Conservation (phyloP, 176 grass and related monocot species). For the Zoysia japonica region DNA sequence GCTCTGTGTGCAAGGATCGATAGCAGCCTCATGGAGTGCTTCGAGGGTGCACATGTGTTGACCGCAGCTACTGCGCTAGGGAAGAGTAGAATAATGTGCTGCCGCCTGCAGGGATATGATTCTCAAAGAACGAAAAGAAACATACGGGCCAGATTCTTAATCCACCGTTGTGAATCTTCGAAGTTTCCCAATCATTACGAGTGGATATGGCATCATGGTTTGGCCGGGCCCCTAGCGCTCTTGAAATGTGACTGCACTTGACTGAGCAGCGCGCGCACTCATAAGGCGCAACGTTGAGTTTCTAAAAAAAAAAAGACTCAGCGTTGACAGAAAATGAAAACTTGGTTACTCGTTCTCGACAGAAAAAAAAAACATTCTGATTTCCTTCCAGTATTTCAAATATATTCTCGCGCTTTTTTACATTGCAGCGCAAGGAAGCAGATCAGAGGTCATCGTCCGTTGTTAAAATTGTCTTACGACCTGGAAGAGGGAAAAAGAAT, state of each 20-base stretch:
- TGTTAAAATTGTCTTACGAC: not conserved
- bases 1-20: not conserved
- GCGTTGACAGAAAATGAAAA: not conserved
- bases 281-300: not conserved
- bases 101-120: not conserved
- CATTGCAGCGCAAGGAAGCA: not conserved
- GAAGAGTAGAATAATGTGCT: constrained; percentile 2
- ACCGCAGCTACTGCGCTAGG: constrained; percentile 23
- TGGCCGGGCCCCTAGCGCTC: not conserved
- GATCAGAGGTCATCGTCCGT: not conserved
- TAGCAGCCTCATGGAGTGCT: not conserved
- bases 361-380: not conserved
- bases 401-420: not conserved
- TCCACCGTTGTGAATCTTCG: not conserved
- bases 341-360: not conserved
- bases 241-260: not conserved
- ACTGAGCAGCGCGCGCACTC: not conserved
- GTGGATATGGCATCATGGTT: not conserved
- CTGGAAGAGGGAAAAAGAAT: not conserved
- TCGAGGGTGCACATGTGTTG: constrained; percentile 27
- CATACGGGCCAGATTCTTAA: constrained; percentile 6
- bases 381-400: too few species aligned
- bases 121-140: not conserved
- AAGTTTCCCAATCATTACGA: constrained; percentile 16
- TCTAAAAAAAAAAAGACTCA: too few species aligned